These are phyloP conservation scores for Cyclotella baltica DNA, from an alignment of 108 stramenopile species.

Conservation along the genomic window DNA sequence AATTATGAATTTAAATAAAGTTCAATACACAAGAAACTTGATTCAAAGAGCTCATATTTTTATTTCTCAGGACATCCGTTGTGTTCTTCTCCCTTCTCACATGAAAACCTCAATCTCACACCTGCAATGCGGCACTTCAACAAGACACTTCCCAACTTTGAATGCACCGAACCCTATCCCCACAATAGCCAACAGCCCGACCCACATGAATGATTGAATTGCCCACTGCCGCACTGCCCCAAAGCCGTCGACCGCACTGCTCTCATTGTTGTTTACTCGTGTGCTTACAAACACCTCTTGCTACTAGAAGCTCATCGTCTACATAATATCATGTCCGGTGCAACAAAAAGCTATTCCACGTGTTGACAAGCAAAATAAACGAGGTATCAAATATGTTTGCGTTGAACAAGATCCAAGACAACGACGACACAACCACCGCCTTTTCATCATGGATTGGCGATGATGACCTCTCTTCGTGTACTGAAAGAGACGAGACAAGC, in stretches of 20 bases:
- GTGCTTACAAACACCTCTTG: not conserved
- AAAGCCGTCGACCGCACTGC: not conserved
- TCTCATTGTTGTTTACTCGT: not conserved
- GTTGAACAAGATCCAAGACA: not conserved
- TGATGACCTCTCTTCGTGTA: constrained; percentile 1
- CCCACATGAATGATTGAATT: not conserved
- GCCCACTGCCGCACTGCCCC: not conserved
- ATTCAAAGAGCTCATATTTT: no score
- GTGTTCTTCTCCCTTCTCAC: no score
- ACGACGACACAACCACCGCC: constrained; percentile 6
- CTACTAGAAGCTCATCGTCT: no score
- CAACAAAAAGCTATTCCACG: not conserved
- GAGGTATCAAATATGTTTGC: not conserved
- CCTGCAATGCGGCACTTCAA: no score
- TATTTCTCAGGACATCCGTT: no score
- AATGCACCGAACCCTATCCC: no score
- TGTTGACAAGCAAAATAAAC: not conserved
- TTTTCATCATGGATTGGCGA: constrained; percentile 7
- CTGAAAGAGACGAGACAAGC: not conserved
- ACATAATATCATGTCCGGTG: not conserved
- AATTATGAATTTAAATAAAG: no score
- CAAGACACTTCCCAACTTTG: no score
- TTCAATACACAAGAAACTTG: no score
- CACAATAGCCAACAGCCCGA: no score
- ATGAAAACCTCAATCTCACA: no score